Base-by-base conservation (phyloP, 2,329 filamentous ascomycete genomes). In the Pseudocercospora musae region DNA sequence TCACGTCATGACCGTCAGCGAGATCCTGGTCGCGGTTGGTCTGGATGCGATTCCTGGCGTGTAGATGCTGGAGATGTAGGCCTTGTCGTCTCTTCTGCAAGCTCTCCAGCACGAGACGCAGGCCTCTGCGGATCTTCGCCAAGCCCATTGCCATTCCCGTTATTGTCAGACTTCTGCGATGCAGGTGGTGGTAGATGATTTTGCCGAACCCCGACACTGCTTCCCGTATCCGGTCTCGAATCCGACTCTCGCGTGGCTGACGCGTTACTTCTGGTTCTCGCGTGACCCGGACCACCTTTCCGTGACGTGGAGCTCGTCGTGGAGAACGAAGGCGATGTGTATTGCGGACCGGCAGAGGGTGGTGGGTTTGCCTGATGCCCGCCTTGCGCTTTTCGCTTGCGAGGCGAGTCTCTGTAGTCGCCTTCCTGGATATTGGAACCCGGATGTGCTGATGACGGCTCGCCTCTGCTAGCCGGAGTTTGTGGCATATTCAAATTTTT, bases 381-480 rank as follows among this genome's bases (percentile, higher is more conserved):
- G 27, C 82, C 81, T 72, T 81, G 78, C 46, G 89, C 87, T 79
- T 96, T 96, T 71, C 92, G 88, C 80, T 96, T 96, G 75, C 89
- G 90, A 31, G 91, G 91, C 65, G 90, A 91, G 75, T 90, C 89
- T 73, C 87, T 86, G 76, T 87, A 84, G 73, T 89, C 86, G 80
- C 75, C 54, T 78, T 81, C 76, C 78, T 80, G 77, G 77, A 78
- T 69, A 77, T 82, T 72, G 71, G 77, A 74, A 74, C 74, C 65
- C 71, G 78, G 81, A 86, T 87, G 78, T 68, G 79, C 77, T 69
- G 77, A 78, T 66, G 72, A 69, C 65, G 77, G 78, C 66, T 78
- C 77, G 71, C 76, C 76, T 76, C 78, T 80, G 77, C 86, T 89
- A 87, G 89, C 88, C 72, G 90, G 89, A 65, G 89, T 89, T 71